Evolutionary conservation across 306 rosid species (phyloP), one percentile per base, ranked within the genome.

Genomic region (Vicia villosa): DNA sequence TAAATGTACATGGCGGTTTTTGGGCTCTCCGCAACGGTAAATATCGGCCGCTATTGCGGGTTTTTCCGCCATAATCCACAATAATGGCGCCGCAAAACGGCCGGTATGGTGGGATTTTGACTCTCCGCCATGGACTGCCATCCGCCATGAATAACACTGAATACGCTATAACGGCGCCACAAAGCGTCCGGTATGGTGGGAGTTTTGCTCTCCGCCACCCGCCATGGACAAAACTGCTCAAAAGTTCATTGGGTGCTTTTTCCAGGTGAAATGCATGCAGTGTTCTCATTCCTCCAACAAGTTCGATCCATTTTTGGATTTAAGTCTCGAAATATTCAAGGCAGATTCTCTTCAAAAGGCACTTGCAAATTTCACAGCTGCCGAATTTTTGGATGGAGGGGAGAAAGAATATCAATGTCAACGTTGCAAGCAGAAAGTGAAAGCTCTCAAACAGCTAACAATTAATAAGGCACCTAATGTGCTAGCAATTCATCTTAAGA

Each of bases 311-410:
- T 95, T 95, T 74, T 74, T 95, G 68, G 99, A 95, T 89, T 74
- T 95, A 77, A 95, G 99, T 69, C 95, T 95, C 63, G 99, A 95
- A 73, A 95, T 95, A 71, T 78, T 81, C 73, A 83, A 87, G 89
- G 96, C 95, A 66, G 90, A 91, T 75, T 87, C 99, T 41, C 56
- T 95, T 80, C 76, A 88, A 22, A 95, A 83, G 79, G 99, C 99
- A 22, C 91, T 95, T 58, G 67, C 66, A 30, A 84, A 91, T 81
- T 95, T 95, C 80, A 95, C 97, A 8, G 82, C 96, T 20, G 79
- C 85, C 5, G 98, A 94, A 71, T 86, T 77, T 65, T 85, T 95
- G 73, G 99, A 95, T 84, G 99, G 97, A 75, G 99, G 97, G 64
- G 96, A 88, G 74, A 87, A 65, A 66, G 95, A 91, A 69, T 95